Evolutionary conservation across 371 early-diverging fungal genomes (phyloP).

Genomic region (Mucor racemosus): DNA sequence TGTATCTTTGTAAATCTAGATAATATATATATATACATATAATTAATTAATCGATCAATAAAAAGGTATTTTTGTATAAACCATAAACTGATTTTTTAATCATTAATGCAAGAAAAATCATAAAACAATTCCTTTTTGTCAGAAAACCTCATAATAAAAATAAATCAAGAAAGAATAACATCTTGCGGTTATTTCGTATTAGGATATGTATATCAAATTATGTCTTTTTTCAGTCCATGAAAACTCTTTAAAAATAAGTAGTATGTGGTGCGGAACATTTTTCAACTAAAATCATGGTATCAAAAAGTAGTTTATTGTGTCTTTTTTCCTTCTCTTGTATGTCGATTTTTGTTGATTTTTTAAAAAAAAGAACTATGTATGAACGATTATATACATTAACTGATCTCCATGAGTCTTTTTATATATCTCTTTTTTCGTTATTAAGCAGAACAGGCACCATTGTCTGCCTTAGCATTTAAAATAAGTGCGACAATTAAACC

Average conservation of each 20-base stretch:
- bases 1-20: slow-evolving; percentile 17
- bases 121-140: too few species aligned
- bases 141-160: too few species aligned
- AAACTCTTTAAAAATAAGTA: too few species aligned
- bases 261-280: too few species aligned
- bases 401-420: slow-evolving; percentile 4
- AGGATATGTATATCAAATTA: too few species aligned
- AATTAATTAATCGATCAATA: background rate
- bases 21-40: background rate
- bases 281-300: background rate
- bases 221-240: too few species aligned
- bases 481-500: slow-evolving; percentile 89
- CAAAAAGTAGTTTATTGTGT: slow-evolving; percentile 8
- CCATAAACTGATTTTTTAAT: too few species aligned
- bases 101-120: too few species aligned
- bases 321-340: background rate
- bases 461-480: slow-evolving; percentile 75
- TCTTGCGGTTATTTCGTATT: too few species aligned
- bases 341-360: background rate
- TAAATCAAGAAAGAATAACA: too few species aligned
- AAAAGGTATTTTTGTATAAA: too few species aligned
- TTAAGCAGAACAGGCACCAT: slow-evolving; percentile 34
- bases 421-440: background rate
- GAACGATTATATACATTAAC: slow-evolving; percentile 7
- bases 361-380: background rate